A percentile compares a stretch with the other conserved stretches of the same genome.
phyloP scores from a whole-genome alignment of 31 red algal species.

The Porphyra umbilicalis region DNA sequence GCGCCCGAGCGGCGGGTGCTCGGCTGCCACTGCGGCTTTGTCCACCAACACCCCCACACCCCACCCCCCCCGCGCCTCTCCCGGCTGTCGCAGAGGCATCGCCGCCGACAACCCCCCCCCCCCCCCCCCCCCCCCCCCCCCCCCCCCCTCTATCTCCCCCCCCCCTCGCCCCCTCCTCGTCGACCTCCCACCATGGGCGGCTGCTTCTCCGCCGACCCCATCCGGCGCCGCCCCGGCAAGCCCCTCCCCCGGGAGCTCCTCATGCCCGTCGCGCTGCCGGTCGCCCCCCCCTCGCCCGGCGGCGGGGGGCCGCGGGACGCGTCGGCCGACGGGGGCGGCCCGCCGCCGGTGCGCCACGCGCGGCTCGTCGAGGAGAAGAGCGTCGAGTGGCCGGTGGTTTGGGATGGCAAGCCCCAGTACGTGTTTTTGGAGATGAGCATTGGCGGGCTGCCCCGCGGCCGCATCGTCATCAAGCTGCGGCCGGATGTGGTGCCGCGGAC shows the following conservation, averaged over 20 bases:
- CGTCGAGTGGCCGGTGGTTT: not conserved
- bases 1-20: no score
- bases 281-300: not conserved
- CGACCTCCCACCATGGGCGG: not conserved
- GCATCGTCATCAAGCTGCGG: not conserved
- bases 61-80: no score
- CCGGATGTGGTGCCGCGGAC: constrained; percentile 51
- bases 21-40: no score
- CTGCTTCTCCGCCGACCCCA: not conserved
- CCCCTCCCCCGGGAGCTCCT: not conserved
- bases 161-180: not conserved
- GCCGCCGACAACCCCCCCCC: no score
- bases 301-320: not conserved
- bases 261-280: not conserved
- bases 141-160: no score
- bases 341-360: not conserved
- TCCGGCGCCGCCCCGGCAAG: not conserved
- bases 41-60: no score
- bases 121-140: not conserved
- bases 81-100: no score
- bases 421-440: not conserved
- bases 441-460: not conserved
- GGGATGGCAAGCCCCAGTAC: not conserved
- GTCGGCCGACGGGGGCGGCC: not conserved
- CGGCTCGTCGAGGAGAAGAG: not conserved